Percentiles rank a stretch among this genome's conserved stretches.
These are phyloP conservation scores for Monilinia polystroma DNA, from an alignment of 2,329 filamentous ascomycete species.

Conservation along the genomic window DNA sequence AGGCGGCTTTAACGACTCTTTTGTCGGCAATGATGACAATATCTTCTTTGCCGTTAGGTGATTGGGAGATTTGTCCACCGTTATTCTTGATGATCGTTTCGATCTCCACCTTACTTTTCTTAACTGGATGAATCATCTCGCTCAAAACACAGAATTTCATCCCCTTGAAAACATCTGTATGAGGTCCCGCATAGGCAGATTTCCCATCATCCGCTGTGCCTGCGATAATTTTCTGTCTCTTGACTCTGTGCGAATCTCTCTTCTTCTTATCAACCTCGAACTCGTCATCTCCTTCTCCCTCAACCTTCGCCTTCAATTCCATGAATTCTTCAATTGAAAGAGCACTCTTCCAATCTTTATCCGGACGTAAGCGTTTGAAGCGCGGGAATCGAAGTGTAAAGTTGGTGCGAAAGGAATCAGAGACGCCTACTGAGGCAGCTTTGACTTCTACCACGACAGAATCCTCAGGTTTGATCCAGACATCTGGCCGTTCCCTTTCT, in stretches of 20 bases:
- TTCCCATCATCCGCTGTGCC: slow-evolving; percentile 59
- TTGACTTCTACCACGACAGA: slow-evolving; percentile 88
- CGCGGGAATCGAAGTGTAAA: slow-evolving; percentile 87
- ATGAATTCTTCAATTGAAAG: slow-evolving; percentile 77
- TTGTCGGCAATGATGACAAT: slow-evolving; percentile 80
- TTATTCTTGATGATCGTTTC: slow-evolving; percentile 80
- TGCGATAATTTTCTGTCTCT: slow-evolving; percentile 67
- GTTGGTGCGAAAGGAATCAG: slow-evolving; percentile 73
- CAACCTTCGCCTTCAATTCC: slow-evolving; percentile 64
- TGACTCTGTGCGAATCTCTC: slow-evolving; percentile 60
- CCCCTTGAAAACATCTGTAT: slow-evolving; percentile 68
- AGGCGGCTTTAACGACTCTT: slow-evolving; percentile 76
- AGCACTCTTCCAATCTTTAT: slow-evolving; percentile 80
- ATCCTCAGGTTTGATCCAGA: slow-evolving; percentile 89
- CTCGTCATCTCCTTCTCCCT: slow-evolving; percentile 71
- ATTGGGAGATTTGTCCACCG: slow-evolving; percentile 77
- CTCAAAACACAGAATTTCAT: slow-evolving; percentile 82
- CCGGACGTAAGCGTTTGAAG: slow-evolving; percentile 77
- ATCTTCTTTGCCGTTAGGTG: slow-evolving; percentile 57
- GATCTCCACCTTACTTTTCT: slow-evolving; percentile 74
- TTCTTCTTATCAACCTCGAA: slow-evolving; percentile 71
- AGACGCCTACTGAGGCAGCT: slow-evolving; percentile 72
- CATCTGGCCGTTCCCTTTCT: slow-evolving; percentile 76
- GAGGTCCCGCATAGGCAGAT: slow-evolving; percentile 56
- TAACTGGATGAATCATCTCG: slow-evolving; percentile 66